Evolutionary conservation across 2,329 filamentous ascomycete genomes (phyloP).

Genomic region (Incumbomyces delicatus): DNA sequence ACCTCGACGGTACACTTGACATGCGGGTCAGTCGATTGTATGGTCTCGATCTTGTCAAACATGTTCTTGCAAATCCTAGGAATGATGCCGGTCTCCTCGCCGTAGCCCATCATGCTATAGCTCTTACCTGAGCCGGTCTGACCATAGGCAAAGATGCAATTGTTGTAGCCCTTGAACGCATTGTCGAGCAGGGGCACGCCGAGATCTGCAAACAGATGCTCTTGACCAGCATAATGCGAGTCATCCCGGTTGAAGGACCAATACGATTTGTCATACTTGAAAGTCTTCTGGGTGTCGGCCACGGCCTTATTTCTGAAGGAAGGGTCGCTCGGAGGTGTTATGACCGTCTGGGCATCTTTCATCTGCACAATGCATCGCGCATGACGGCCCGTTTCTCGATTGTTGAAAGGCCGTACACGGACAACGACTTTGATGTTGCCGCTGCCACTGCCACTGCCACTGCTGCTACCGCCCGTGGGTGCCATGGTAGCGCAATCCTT

Average conservation of each 20-base stretch:
- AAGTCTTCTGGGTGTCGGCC: conserved; percentile 65
- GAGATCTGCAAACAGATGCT: conserved; percentile 77
- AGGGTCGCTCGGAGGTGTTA: conserved; percentile 60
- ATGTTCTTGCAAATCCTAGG: conserved; percentile 96
- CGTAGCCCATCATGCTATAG: conserved; percentile 99
- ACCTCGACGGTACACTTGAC: conserved; percentile 90
- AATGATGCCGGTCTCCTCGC: conserved; percentile 89
- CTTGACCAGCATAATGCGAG: conserved; percentile 77
- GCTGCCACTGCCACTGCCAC: no score
- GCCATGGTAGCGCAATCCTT: conserved; percentile 42
- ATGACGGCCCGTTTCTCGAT: conserved; percentile 81
- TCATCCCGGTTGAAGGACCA: conserved; percentile 90
- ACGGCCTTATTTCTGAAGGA: conserved; percentile 51
- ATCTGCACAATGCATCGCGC: conserved; percentile 97
- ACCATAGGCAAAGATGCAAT: conserved; percentile 98
- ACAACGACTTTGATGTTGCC: conserved; percentile 99
- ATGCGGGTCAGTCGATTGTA: conserved; percentile 60
- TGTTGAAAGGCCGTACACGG: conserved; percentile 89
- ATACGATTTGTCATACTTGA: conserved; percentile 94
- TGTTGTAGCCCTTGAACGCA: conserved; percentile 97
- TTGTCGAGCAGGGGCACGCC: conserved; percentile 89
- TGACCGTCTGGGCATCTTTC: conserved; percentile 83
- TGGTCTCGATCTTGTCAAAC: conserved; percentile 71
- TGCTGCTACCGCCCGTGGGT: conserved; percentile 62
- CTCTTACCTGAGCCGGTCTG: conserved; percentile 98